phyloP scores from a whole-genome alignment of 1,284 basidiomycete species.

The Naganishia sp. region DNA sequence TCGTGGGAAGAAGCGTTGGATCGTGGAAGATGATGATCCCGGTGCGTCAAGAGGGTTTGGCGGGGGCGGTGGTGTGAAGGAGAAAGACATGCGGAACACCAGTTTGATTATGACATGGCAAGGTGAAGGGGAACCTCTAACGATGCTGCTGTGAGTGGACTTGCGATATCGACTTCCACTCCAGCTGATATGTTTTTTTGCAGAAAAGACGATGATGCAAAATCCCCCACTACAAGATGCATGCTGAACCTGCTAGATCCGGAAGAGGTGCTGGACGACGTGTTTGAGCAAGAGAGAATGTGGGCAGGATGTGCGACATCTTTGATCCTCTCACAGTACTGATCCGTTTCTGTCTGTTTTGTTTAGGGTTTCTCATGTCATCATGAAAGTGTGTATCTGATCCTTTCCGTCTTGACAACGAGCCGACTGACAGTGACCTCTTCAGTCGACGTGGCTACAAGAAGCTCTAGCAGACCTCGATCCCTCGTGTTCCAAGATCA shows the following conservation, averaged over 20 bases:
- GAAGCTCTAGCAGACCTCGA: conserved; percentile 89
- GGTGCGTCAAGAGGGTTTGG: conserved; percentile 26
- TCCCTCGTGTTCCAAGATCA: conserved; percentile 75
- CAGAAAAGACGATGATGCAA: conserved; percentile 73
- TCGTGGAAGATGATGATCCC: conserved; percentile 24
- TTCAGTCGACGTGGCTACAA: conserved; percentile 82
- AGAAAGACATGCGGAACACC: conserved; percentile 54
- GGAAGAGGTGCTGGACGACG: conserved; percentile 75
- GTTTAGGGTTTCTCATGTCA: conserved; percentile 71
- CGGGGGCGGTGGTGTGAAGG: neutral
- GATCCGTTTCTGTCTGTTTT: conserved; percentile 1
- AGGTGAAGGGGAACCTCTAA: conserved; percentile 76
- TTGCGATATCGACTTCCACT: neutral
- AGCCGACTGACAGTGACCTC: conserved; percentile 25
- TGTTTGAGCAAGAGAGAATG: conserved; percentile 71
- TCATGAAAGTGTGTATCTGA: conserved; percentile 68
- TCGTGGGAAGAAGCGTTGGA: conserved; percentile 31
- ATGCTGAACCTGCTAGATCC: conserved; percentile 83
- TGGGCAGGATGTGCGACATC: conserved; percentile 50
- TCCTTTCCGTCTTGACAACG: neutral
- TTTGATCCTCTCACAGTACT: neutral
- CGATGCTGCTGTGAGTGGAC: conserved; percentile 70
- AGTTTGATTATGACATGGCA: conserved; percentile 81
- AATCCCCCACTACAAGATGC: conserved; percentile 83
- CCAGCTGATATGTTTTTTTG: neutral